Conservation (phyloP, 306 rosid genomes). For the Trifolium dubium region DNA sequence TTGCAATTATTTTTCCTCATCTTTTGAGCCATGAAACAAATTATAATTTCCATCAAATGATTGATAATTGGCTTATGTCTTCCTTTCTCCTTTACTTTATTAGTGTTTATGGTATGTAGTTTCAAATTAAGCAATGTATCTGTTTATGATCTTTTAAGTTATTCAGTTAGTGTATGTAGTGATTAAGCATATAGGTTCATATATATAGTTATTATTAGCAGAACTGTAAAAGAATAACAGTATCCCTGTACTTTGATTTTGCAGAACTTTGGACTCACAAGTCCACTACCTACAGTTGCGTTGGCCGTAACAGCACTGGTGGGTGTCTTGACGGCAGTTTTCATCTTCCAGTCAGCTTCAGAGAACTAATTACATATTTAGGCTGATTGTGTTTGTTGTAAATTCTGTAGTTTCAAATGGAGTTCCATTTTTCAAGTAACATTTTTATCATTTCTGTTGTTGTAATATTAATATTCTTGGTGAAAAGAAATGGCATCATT, state of each 20-base stretch:
- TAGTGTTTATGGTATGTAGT: neutral
- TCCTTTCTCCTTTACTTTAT: no score
- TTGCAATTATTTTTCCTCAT: constrained; percentile 18
- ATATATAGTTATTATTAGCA: constrained; percentile 15
- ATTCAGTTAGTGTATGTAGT: neutral
- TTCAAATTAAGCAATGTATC: constrained; percentile 1
- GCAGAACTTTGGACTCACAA: constrained; percentile 84
- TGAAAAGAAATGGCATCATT: constrained; percentile 35
- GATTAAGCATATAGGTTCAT: constrained; percentile 6
- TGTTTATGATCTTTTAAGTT: constrained; percentile 19
- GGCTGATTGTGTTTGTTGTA: constrained; percentile 40
- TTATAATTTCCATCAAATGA: constrained; percentile 30
- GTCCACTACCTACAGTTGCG: constrained; percentile 84
- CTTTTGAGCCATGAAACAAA: constrained; percentile 18
- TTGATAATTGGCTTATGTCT: constrained; percentile 2
- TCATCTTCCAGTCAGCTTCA: constrained; percentile 95
- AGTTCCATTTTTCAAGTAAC: constrained; percentile 21
- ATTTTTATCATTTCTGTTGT: constrained; percentile 40
- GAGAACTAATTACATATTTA: constrained; percentile 51
- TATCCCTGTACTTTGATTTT: constrained; percentile 35
- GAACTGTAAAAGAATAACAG: constrained; percentile 22
- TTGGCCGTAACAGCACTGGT: constrained; percentile 83
- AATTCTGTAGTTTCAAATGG: constrained; percentile 39
- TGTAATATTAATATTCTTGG: constrained; percentile 40
- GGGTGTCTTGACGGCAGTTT: constrained; percentile 80